Evolutionary conservation across 176 grass and related monocot genomes (phyloP).

Genomic region (Metroxylon sagu): DNA sequence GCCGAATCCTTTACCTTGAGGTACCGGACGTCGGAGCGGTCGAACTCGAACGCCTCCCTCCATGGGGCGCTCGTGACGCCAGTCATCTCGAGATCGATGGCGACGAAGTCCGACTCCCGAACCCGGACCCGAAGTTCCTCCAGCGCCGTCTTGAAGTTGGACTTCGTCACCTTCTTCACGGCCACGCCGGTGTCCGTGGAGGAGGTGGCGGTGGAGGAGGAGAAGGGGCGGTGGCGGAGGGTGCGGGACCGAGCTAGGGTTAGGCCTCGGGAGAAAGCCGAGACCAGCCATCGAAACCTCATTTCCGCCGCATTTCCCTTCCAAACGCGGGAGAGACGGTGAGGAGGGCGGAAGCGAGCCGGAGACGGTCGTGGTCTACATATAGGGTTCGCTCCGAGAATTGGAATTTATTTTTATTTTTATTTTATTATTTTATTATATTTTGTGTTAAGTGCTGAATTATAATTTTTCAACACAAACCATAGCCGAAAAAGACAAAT

Average conservation of each 20-base stretch:
- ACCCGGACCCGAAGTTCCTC: conserved; percentile 48
- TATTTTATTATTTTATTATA: too few species aligned
- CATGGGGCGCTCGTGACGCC: conserved; percentile 72
- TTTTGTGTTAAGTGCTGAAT: too few species aligned
- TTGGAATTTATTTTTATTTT: too few species aligned
- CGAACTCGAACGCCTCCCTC: conserved; percentile 74
- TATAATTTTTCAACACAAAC: too few species aligned
- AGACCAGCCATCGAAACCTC: too few species aligned
- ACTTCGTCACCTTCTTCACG: conserved; percentile 67
- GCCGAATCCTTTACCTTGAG: conserved; percentile 78
- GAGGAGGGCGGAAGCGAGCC: conserved; percentile 25
- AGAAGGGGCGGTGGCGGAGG: conserved; percentile 5
- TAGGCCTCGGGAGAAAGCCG: not conserved
- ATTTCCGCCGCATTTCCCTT: too few species aligned
- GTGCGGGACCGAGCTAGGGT: not conserved
- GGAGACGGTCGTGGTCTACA: not conserved
- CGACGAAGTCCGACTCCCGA: conserved; percentile 63
- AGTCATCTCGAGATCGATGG: conserved; percentile 87
- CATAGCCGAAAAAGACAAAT: too few species aligned
- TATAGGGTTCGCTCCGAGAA: too few species aligned
- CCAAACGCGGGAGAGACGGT: conserved; percentile 8
- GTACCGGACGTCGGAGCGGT: conserved; percentile 70
- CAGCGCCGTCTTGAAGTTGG: conserved; percentile 48
- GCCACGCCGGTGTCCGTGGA: conserved; percentile 27
- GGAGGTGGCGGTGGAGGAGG: not conserved